phyloP scores from a whole-genome alignment of 495 filamentous ascomycete species.

The Trichoderma virens region DNA sequence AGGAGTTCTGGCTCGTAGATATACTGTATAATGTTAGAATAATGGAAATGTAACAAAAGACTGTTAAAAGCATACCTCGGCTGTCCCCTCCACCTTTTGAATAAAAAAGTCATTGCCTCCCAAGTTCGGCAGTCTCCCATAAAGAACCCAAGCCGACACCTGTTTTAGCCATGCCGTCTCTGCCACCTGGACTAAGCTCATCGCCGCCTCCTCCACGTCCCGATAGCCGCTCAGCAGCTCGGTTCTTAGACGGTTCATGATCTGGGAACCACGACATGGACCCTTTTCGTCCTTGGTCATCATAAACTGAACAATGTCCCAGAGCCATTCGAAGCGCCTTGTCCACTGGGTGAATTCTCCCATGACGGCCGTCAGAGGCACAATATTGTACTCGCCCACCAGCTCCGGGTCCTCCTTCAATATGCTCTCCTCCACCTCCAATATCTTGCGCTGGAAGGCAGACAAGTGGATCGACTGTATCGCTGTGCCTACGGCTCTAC shows the following conservation, averaged over 20 bases:
- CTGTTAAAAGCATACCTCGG: slow-evolving; percentile 25
- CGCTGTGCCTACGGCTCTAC: slow-evolving; percentile 77
- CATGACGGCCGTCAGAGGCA: slow-evolving; percentile 79
- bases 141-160: slow-evolving; percentile 79
- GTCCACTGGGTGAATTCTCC: slow-evolving; percentile 80
- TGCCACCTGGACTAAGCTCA: slow-evolving; percentile 62
- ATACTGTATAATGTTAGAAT: slow-evolving; percentile 17
- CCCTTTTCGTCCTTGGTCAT: slow-evolving; percentile 22
- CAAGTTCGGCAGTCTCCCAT: slow-evolving; percentile 68
- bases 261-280: slow-evolving; percentile 50
- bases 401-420: slow-evolving; percentile 59
- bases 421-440: slow-evolving; percentile 74
- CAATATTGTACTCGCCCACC: slow-evolving; percentile 86
- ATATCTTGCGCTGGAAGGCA: slow-evolving; percentile 71
- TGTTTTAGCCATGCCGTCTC: slow-evolving; percentile 90
- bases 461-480: slow-evolving; percentile 67
- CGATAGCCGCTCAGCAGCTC: slow-evolving; percentile 82
- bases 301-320: slow-evolving; percentile 62
- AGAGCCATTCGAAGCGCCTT: slow-evolving; percentile 77
- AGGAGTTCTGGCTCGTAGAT: slow-evolving; percentile 42
- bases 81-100: slow-evolving; percentile 28
- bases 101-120: slow-evolving; percentile 82
- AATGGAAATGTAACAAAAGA: not conserved
- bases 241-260: slow-evolving; percentile 67
- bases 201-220: slow-evolving; percentile 69